These are phyloP conservation scores for Termitomyces sp. DNA, from an alignment of 768 basidiomycete genomes.

Conservation along the genomic window DNA sequence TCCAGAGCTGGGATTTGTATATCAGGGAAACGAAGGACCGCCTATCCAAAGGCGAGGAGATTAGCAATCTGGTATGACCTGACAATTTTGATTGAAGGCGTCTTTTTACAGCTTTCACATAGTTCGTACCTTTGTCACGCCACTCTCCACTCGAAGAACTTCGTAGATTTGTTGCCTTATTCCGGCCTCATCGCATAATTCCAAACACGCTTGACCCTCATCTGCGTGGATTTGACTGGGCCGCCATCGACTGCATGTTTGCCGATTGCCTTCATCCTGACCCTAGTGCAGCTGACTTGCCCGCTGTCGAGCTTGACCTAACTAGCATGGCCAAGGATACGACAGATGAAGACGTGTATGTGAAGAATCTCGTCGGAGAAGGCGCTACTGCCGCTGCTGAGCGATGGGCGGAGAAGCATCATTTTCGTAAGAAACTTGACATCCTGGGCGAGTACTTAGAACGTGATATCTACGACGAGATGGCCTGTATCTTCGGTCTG, in stretches of 20 bases:
- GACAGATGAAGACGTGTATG: constrained; percentile 39
- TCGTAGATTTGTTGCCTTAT: constrained; percentile 71
- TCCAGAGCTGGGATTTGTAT: constrained; percentile 47
- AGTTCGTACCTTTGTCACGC: constrained; percentile 81
- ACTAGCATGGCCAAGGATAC: constrained; percentile 9
- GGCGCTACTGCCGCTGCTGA: constrained; percentile 39
- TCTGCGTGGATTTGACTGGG: constrained; percentile 62
- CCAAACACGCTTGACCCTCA: constrained; percentile 70
- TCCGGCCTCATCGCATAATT: constrained; percentile 68
- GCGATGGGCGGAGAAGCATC: constrained; percentile 50
- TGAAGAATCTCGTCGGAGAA: constrained; percentile 64
- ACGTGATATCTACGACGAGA: constrained; percentile 22
- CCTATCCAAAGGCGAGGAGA: constrained; percentile 33
- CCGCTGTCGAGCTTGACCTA: neutral
- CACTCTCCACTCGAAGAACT: constrained; percentile 90
- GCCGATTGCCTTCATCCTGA: constrained; percentile 40
- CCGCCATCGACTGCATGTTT: constrained; percentile 66
- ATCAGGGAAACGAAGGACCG: constrained; percentile 29
- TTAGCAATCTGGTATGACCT: constrained; percentile 57
- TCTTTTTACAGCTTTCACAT: neutral
- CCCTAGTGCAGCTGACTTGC: constrained; percentile 3
- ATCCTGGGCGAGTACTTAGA: constrained; percentile 40
- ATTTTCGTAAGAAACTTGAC: constrained; percentile 35
- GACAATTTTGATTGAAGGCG: neutral
- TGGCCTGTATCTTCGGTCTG: constrained; percentile 27